Evolutionary conservation across 441 rosid species (phyloP).

Genomic region (Hura crepitans): DNA sequence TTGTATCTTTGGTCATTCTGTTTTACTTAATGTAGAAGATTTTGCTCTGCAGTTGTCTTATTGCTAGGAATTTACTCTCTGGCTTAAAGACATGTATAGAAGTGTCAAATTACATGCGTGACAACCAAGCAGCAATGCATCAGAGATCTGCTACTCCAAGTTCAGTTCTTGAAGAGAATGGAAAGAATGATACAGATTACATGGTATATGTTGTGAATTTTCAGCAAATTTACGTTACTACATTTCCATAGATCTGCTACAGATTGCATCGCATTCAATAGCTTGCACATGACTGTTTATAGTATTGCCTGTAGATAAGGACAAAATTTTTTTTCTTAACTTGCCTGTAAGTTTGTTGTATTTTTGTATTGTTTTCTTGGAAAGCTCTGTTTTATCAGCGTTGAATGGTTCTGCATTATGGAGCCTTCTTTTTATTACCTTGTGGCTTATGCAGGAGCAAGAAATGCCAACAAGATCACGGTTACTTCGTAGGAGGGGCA

Average conservation of each 20-base stretch:
- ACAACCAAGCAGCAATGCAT: slow-evolving; percentile 47
- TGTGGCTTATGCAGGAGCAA: slow-evolving; percentile 47
- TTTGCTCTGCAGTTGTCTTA: slow-evolving; percentile 64
- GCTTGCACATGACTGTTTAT: not conserved
- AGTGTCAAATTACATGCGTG: slow-evolving; percentile 66
- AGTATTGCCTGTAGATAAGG: not conserved
- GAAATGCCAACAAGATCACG: slow-evolving; percentile 51
- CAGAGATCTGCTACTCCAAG: slow-evolving; percentile 46
- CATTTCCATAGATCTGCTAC: not conserved
- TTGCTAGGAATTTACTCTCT: slow-evolving; percentile 62
- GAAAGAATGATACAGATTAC: slow-evolving; percentile 42
- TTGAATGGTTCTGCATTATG: slow-evolving; percentile 3
- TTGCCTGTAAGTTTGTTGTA: not conserved
- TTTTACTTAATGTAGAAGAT: slow-evolving; percentile 18
- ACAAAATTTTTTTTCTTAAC: not conserved
- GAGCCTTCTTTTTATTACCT: slow-evolving; percentile 12
- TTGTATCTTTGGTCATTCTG: not conserved
- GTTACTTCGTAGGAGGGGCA: slow-evolving; percentile 55
- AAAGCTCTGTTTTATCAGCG: slow-evolving; percentile 5
- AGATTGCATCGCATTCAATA: not conserved
- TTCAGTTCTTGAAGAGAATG: slow-evolving; percentile 54
- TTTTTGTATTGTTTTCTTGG: no score
- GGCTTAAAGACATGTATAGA: slow-evolving; percentile 76
- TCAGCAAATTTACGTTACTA: slow-evolving; percentile 1
- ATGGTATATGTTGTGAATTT: slow-evolving; percentile 34